These are phyloP conservation scores for Sporothrix inflata DNA, from an alignment of 2,329 filamentous ascomycete genomes.

Conservation along the genomic window DNA sequence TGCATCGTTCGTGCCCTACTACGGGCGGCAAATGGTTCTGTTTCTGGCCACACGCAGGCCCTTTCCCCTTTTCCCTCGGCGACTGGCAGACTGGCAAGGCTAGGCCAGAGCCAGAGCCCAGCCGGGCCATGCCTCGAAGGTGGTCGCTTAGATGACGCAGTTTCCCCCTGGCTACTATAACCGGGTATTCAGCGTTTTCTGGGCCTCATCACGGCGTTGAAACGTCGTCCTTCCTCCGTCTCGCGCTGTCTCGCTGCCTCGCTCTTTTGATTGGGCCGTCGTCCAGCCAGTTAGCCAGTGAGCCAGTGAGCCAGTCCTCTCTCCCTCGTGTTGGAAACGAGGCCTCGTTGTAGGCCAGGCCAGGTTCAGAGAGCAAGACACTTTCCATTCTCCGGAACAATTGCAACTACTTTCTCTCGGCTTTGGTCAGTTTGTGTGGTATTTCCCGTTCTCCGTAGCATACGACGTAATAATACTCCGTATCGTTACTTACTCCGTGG, in stretches of 20 bases:
- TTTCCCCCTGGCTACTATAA: neutral
- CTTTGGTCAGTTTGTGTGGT: neutral
- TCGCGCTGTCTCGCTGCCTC: neutral
- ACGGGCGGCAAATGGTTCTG: slow-evolving; percentile 27
- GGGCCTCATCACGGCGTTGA: too few relatives aligned
- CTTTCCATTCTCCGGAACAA: neutral
- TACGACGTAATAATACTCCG: neutral
- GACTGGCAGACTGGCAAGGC: neutral
- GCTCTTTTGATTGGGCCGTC: slow-evolving; percentile 7
- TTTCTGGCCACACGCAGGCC: slow-evolving; percentile 21
- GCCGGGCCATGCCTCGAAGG: too few relatives aligned
- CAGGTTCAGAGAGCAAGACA: neutral
- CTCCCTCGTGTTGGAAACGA: neutral
- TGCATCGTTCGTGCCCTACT: neutral
- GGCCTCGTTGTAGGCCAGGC: slow-evolving; percentile 1
- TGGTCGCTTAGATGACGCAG: neutral
- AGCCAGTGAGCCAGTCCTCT: neutral
- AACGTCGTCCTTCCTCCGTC: neutral
- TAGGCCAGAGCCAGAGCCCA: neutral
- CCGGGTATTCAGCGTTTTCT: neutral
- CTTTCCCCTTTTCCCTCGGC: slow-evolving; percentile 11
- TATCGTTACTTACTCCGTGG: slow-evolving; percentile 3
- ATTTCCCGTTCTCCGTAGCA: slow-evolving; percentile 4
- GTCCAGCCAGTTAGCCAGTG: neutral
- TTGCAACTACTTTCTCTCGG: neutral